Conservation (phyloP, 495 filamentous ascomycete species). For the Barbatosphaeria neglecta region DNA sequence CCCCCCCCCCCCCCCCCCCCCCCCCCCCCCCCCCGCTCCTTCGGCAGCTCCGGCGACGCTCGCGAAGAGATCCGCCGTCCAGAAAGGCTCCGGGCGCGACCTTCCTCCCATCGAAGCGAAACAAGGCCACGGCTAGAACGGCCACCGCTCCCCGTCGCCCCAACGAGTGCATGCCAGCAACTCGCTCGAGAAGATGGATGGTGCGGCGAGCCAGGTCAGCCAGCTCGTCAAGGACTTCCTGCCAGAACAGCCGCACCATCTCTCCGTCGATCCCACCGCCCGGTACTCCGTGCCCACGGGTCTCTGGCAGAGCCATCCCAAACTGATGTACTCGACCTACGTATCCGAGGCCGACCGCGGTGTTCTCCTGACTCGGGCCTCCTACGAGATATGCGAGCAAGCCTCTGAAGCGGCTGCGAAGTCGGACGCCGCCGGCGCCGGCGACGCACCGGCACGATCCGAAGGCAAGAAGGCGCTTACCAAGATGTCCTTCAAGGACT, state of each 20-base stretch:
- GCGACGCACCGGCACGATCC: conserved; percentile 11
- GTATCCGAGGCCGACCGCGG: conserved; percentile 34
- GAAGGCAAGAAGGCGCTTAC: conserved; percentile 30
- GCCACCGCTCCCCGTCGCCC: background rate
- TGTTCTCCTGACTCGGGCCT: conserved; percentile 29
- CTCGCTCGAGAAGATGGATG: conserved; percentile 31
- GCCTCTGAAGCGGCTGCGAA: conserved; percentile 9
- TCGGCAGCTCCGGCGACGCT: background rate
- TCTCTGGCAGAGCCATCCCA: conserved; percentile 24
- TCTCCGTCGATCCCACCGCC: conserved; percentile 25
- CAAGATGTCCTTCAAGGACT: conserved; percentile 36
- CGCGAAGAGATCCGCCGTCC: background rate
- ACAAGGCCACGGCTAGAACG: background rate
- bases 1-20: too few relatives aligned
- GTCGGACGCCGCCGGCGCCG: conserved; percentile 10
- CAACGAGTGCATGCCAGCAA: background rate
- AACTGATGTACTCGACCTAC: conserved; percentile 32
- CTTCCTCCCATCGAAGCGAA: background rate
- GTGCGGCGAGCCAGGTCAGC: conserved; percentile 32
- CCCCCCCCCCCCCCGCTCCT: background rate
- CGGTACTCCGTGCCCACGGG: conserved; percentile 23
- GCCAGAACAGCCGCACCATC: conserved; percentile 29
- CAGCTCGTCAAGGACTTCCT: conserved; percentile 29
- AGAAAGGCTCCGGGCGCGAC: background rate
- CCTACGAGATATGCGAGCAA: conserved; percentile 32